A percentile compares a stretch with the other conserved stretches of the same genome.
These are phyloP conservation scores for Rhinocladiella mackenziei DNA, from an alignment of 2,329 filamentous ascomycete species.

Conservation along the genomic window DNA sequence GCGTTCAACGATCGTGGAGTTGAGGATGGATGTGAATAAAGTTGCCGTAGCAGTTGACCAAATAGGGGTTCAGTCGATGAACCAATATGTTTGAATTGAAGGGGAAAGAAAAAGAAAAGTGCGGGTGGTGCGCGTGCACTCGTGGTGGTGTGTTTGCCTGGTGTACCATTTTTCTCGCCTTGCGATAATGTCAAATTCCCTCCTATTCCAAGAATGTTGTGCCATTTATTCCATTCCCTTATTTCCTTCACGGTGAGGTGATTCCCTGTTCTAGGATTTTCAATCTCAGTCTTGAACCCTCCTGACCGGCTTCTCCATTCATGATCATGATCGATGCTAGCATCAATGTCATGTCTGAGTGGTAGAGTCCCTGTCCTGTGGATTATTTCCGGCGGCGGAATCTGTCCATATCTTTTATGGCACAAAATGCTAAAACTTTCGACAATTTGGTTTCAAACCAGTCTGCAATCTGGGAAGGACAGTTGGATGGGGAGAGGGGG, in stretches of 20 bases:
- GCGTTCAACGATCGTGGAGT: conserved; percentile 4
- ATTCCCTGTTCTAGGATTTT: conserved; percentile 2
- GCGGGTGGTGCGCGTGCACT: conserved; percentile 11
- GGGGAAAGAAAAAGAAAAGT: no score
- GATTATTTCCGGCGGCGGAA: conserved; percentile 5
- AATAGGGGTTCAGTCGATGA: conserved; percentile 7
- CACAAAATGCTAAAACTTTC: conserved; percentile 6
- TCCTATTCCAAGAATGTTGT: conserved; percentile 6
- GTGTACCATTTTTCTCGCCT: conserved; percentile 4
- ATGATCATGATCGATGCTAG: no score
- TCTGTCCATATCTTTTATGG: conserved; percentile 6
- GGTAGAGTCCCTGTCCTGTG: neutral
- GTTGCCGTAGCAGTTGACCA: no score
- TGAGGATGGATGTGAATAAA: no score
- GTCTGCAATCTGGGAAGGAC: conserved; percentile 19
- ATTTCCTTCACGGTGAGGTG: conserved; percentile 17
- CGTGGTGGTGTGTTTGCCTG: conserved; percentile 5
- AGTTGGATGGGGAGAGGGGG: conserved; percentile 14
- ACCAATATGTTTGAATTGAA: conserved; percentile 7
- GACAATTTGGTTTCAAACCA: neutral
- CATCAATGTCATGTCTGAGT: neutral
- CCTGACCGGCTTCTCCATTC: no score
- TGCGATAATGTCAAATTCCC: conserved; percentile 14
- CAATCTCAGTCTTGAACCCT: neutral
- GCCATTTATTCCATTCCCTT: conserved; percentile 2